These are phyloP conservation scores for Pleochaeta shiraiana DNA, from an alignment of 2,329 filamentous ascomycete species.

Conservation along the genomic window DNA sequence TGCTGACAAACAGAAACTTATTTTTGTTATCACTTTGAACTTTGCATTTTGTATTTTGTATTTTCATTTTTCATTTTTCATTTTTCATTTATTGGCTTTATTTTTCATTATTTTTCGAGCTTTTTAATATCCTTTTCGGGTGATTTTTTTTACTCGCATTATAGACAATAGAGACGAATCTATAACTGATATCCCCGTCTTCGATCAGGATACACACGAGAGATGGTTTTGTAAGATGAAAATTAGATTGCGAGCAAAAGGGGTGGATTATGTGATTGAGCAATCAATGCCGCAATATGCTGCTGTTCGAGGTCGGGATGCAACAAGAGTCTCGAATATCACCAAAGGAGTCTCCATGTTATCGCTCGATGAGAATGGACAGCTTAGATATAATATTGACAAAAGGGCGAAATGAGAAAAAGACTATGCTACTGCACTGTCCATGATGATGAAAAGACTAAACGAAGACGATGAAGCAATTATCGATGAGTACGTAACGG, in stretches of 20 bases:
- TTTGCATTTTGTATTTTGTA: no score
- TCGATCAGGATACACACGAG: neutral
- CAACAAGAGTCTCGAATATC: neutral
- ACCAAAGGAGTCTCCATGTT: neutral
- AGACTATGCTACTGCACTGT: neutral
- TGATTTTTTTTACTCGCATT: no score
- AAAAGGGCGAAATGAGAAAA: neutral
- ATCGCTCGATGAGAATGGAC: neutral
- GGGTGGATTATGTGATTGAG: neutral
- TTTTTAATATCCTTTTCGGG: no score
- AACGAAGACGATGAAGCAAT: neutral
- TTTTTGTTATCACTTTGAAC: no score
- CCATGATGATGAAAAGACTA: neutral
- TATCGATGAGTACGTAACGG: neutral
- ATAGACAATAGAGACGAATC: neutral
- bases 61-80: no score
- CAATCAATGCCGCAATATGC: neutral
- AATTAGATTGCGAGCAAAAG: neutral
- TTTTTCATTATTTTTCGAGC: no score
- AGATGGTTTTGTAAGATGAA: conserved; percentile 1
- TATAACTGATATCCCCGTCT: neutral
- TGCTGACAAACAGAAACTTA: no score
- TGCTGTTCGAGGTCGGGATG: no score
- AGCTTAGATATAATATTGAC: neutral
- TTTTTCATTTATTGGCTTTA: no score